Base-by-base conservation (phyloP, 1,284 basidiomycete genomes). In the Melampsora occidentalis region DNA sequence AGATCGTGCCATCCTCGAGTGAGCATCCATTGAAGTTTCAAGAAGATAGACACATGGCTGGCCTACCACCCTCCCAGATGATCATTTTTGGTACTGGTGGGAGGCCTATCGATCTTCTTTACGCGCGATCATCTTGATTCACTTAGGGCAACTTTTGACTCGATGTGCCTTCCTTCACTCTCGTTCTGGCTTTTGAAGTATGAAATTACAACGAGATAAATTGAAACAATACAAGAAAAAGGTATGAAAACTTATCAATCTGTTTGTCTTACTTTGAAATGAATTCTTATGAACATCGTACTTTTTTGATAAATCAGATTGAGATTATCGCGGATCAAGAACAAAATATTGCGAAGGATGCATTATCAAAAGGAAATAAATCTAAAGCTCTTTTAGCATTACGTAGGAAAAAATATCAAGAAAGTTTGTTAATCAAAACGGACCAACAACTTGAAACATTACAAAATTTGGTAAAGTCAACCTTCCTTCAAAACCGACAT, bases 121-220 rank as follows among this genome's bases (percentile, higher is more conserved):
- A 35, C 9, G 35, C 35, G 35, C 9, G 35, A 35, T 35, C 35
- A 35, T 35, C 35, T 35, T 35, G 35, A 35, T 35, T 35, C 35
- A 35, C 35, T 35, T 35, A 35, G 35, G 35, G 35, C 35, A 9
- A 35, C 35, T 35, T 35, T 35, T 35, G 35, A 35, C 35, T 35
- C 9, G 35, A 35, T 35, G 35, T 35, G 35, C 35, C 35, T 35
- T 35, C 35, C 35, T 35, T 35, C 35, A 35, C 35, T 35, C 35
- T 35, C 35, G 9, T 35, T 35, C 35, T 35, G 35, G 35, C 35
- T 35, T 35, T 35, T 35, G 35, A 35, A 73, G 71, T 39, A 73
- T 99, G 79, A 99, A 99, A 84, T 84, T 97, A 67, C 96, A 99
- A 84, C 87, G 97, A 62, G 97, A 99, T 84, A 96, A 95, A 83